Percentiles rank a stretch among this genome's conserved stretches.
These are phyloP conservation scores for Candida adriatica DNA, from an alignment of 805 yeast genomes.

Conservation along the genomic window DNA sequence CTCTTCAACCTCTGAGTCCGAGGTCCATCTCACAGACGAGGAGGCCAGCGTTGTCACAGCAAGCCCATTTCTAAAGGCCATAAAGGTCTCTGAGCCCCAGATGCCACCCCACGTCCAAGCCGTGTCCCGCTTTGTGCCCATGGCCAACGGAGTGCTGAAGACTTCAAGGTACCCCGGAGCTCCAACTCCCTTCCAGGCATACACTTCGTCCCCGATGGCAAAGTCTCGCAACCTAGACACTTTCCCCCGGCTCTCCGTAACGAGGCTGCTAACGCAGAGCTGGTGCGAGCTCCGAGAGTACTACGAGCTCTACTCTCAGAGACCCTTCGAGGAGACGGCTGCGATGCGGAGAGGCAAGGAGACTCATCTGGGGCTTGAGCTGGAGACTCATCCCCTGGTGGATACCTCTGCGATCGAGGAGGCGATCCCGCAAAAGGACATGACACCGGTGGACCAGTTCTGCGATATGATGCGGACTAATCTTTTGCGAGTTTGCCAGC, in stretches of 20 bases:
- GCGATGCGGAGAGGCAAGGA: conserved; percentile 41
- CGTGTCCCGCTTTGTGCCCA: conserved; percentile 6
- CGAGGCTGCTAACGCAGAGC: conserved; percentile 46
- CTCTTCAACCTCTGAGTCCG: too few species aligned
- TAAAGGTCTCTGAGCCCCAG: conserved; percentile 1
- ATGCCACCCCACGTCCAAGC: conserved; percentile 3
- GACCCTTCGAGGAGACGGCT: conserved; percentile 27
- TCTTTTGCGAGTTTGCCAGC: conserved; percentile 32
- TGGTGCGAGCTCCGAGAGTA: conserved; percentile 66
- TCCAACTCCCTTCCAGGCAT: conserved; percentile 17
- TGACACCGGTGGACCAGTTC: conserved; percentile 14
- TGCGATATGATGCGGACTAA: conserved; percentile 36
- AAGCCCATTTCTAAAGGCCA: conserved; percentile 1
- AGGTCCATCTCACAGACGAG: conserved; percentile 3
- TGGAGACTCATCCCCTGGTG: conserved; percentile 32
- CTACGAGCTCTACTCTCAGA: conserved; percentile 45
- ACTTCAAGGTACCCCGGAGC: conserved; percentile 2
- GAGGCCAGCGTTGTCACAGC: conserved; percentile 2
- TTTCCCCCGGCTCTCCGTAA: conserved; percentile 45
- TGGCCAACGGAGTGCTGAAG: conserved; percentile 5
- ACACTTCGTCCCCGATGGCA: conserved; percentile 3
- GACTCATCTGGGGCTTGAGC: conserved; percentile 43
- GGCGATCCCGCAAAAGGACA: conserved; percentile 1
- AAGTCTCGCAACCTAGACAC: conserved; percentile 2
- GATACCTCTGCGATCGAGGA: conserved; percentile 4